Percentiles rank a stretch among this genome's conserved stretches.
Conservation (phyloP, 768 basidiomycete species). For the Amanita subjunquillea region DNA sequence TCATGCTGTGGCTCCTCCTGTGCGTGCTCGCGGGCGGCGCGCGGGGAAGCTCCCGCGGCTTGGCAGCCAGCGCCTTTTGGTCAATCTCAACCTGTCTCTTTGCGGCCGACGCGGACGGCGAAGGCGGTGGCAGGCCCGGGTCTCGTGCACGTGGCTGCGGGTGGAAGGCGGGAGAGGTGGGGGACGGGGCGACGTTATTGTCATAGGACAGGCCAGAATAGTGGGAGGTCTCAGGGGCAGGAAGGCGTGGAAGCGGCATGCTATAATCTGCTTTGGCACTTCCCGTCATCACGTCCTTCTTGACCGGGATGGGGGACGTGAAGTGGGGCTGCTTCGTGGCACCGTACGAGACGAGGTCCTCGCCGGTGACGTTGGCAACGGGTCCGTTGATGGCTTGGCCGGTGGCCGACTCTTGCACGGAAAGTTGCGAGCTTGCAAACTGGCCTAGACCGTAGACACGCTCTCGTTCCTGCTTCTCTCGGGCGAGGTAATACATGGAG, state of each 20-base stretch:
- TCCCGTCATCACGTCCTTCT: slow-evolving; percentile 16
- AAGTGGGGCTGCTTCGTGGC: slow-evolving; percentile 16
- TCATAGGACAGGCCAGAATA: slow-evolving; percentile 81
- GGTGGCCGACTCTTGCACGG: slow-evolving; percentile 24
- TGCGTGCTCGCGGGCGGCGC: slow-evolving; percentile 75
- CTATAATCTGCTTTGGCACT: slow-evolving; percentile 56
- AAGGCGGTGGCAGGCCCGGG: slow-evolving; percentile 40
- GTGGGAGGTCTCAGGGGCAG: slow-evolving; percentile 73
- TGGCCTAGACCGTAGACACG: slow-evolving; percentile 87
- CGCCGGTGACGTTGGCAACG: not conserved
- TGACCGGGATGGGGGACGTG: slow-evolving; percentile 16
- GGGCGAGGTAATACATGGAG: slow-evolving; percentile 92
- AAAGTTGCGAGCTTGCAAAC: slow-evolving; percentile 88
- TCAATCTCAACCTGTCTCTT: slow-evolving; percentile 17
- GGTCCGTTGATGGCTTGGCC: slow-evolving; percentile 6
- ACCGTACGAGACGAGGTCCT: slow-evolving; percentile 2
- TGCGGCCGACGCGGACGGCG: slow-evolving; percentile 21
- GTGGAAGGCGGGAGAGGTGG: slow-evolving; percentile 48
- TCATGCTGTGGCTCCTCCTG: slow-evolving; percentile 74
- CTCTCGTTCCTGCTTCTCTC: slow-evolving; percentile 94
- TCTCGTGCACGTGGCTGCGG: slow-evolving; percentile 60
- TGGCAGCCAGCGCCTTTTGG: slow-evolving; percentile 14
- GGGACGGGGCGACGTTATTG: slow-evolving; percentile 41
- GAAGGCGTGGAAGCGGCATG: slow-evolving; percentile 74
- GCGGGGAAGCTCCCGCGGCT: slow-evolving; percentile 34